A percentile compares a stretch with the other conserved stretches of the same genome.
phyloP scores from a whole-genome alignment of 2,329 filamentous ascomycete species.

The Ophiostoma sp. region DNA sequence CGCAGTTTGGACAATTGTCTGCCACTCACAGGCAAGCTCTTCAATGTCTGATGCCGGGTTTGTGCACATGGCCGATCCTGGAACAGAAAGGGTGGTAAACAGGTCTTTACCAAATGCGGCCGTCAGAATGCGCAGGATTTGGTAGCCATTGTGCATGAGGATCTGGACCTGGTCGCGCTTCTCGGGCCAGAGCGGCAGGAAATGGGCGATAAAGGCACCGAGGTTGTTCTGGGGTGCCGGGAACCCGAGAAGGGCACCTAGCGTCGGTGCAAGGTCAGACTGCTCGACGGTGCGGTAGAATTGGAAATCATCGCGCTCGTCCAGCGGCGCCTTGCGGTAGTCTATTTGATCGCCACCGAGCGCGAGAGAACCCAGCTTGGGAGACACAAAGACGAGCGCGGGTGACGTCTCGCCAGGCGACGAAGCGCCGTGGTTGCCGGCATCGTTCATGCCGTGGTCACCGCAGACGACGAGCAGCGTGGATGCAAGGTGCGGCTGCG shows the following conservation, averaged over 20 bases:
- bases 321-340: slow-evolving; percentile 32
- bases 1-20: slow-evolving; percentile 32
- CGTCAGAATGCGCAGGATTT: slow-evolving; percentile 71
- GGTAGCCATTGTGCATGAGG: slow-evolving; percentile 70
- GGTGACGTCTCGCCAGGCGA: slow-evolving; percentile 91
- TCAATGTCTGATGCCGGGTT: slow-evolving; percentile 46
- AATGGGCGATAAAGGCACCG: slow-evolving; percentile 74
- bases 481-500: slow-evolving; percentile 63
- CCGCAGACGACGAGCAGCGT: slow-evolving; percentile 83
- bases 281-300: slow-evolving; percentile 87
- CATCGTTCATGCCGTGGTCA: slow-evolving; percentile 99
- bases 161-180: slow-evolving; percentile 60
- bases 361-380: slow-evolving; percentile 54
- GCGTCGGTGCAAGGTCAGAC: slow-evolving; percentile 84
- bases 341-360: slow-evolving; percentile 18
- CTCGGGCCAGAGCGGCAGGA: slow-evolving; percentile 70
- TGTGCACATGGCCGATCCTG: slow-evolving; percentile 28
- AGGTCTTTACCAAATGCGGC: slow-evolving; percentile 59
- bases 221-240: slow-evolving; percentile 86
- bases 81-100: slow-evolving; percentile 32
- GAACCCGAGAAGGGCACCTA: slow-evolving; percentile 80
- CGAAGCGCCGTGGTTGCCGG: slow-evolving; percentile 92
- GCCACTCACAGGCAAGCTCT: slow-evolving; percentile 66
- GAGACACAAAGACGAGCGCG: slow-evolving; percentile 84
- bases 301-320: slow-evolving; percentile 64